Evolutionary conservation across 148 eudicot genomes (phyloP).

Genomic region (Vaccinium myrtillus): DNA sequence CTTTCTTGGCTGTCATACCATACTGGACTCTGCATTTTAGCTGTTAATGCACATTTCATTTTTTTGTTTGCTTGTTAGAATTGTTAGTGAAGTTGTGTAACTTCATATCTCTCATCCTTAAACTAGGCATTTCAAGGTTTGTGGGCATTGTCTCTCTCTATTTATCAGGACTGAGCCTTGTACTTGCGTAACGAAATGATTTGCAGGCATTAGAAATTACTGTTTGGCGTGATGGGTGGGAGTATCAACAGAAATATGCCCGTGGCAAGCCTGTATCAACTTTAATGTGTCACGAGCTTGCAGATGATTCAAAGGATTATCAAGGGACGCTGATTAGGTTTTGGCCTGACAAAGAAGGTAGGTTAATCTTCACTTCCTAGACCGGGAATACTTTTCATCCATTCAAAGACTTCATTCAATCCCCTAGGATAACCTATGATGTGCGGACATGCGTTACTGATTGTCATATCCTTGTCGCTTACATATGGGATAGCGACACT

Average conservation of each 20-base stretch:
- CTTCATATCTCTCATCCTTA: background rate
- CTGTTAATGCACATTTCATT: background rate
- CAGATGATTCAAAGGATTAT: conserved; percentile 43
- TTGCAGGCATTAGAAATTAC: conserved; percentile 75
- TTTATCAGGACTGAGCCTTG: background rate
- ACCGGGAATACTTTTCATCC: background rate
- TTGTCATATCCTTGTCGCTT: background rate
- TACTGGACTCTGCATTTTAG: background rate
- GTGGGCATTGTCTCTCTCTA: background rate
- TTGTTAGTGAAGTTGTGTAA: background rate
- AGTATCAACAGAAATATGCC: conserved; percentile 76
- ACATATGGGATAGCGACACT: background rate
- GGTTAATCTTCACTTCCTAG: conserved; percentile 32
- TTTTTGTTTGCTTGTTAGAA: no score
- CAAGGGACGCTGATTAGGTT: conserved; percentile 78
- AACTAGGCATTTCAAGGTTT: background rate
- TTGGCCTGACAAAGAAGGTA: conserved; percentile 94
- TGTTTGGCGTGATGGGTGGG: conserved; percentile 85
- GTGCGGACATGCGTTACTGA: background rate
- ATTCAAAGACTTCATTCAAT: background rate
- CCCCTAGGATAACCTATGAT: background rate
- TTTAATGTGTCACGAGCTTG: conserved; percentile 55
- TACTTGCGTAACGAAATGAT: conserved; percentile 8
- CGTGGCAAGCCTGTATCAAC: conserved; percentile 83
- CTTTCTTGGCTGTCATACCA: background rate